Percentiles rank a stretch among this genome's conserved stretches.
Conservation (phyloP, 2,329 filamentous ascomycete genomes). For the Elsinoe perseae region DNA sequence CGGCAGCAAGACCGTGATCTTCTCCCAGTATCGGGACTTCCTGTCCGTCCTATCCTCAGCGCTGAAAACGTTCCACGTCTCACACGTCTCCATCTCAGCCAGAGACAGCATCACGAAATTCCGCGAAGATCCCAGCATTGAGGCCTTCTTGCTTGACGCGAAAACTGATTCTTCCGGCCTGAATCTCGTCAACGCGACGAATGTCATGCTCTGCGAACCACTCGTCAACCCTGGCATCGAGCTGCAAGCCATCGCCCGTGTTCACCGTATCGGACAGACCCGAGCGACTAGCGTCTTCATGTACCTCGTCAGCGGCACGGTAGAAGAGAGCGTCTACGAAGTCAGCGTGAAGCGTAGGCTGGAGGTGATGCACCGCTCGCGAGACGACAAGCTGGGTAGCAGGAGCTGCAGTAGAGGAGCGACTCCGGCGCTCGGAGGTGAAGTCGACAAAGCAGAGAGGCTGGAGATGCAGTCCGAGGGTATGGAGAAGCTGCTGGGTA, state of each 20-base stretch:
- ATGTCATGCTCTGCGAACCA: constrained; percentile 92
- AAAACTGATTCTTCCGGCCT: constrained; percentile 81
- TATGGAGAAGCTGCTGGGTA: constrained; percentile 62
- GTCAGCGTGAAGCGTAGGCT: constrained; percentile 72
- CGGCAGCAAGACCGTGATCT: constrained; percentile 86
- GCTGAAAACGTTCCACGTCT: constrained; percentile 64
- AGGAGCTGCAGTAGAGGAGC: constrained; percentile 26
- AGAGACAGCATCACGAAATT: constrained; percentile 66
- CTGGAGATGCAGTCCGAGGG: constrained; percentile 69
- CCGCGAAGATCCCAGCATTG: constrained; percentile 61
- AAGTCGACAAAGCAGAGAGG: constrained; percentile 76
- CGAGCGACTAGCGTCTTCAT: constrained; percentile 89
- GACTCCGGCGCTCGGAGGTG: constrained; percentile 44
- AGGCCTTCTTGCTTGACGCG: constrained; percentile 84
- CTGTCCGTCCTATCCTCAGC: constrained; percentile 64
- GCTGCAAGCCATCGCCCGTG: constrained; percentile 86
- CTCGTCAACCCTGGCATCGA: constrained; percentile 89
- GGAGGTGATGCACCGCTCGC: constrained; percentile 55
- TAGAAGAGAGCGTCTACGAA: constrained; percentile 87
- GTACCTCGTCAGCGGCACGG: constrained; percentile 82
- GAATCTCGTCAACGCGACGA: constrained; percentile 85
- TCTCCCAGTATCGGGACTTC: constrained; percentile 83
- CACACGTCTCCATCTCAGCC: constrained; percentile 50
- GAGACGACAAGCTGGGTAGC: constrained; percentile 8
- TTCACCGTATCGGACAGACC: constrained; percentile 87